Conservation (phyloP, 352 stramenopile genomes). For the Globisporangium recalcitrans region DNA sequence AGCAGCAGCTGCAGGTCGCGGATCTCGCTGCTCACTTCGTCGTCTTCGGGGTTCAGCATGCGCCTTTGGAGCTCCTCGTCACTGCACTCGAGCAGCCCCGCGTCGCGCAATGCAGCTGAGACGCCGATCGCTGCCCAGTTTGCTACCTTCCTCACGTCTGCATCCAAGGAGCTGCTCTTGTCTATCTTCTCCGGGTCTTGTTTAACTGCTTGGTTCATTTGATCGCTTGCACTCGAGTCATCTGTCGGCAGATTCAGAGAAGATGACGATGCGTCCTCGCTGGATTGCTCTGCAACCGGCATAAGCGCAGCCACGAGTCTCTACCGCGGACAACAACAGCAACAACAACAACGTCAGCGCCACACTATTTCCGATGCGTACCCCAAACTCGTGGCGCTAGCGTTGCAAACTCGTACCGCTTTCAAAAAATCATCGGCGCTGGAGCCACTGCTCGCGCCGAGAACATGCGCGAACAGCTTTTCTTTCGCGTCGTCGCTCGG, state of each 20-base stretch:
- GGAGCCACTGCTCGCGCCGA: conserved; percentile 10
- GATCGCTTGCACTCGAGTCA: not conserved
- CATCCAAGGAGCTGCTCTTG: not conserved
- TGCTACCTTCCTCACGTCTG: not conserved
- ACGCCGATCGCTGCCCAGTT: conserved; percentile 31
- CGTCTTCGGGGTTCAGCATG: conserved; percentile 33
- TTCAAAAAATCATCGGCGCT: conserved; percentile 42
- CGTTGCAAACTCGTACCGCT: conserved; percentile 26
- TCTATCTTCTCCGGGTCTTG: not conserved
- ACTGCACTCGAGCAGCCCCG: conserved; percentile 46
- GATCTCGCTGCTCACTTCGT: conserved; percentile 66
- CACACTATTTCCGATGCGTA: too few species aligned
- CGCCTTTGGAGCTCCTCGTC: conserved; percentile 22
- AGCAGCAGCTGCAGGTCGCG: conserved; percentile 44
- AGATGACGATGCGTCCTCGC: not conserved
- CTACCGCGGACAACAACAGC: not conserved
- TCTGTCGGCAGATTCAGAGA: not conserved
- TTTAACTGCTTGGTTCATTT: not conserved
- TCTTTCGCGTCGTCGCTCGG: conserved; percentile 5
- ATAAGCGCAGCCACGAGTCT: conserved; percentile 18
- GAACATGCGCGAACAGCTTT: conserved; percentile 1
- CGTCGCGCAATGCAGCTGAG: conserved; percentile 24
- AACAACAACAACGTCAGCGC: not conserved
- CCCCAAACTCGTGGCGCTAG: too few species aligned
- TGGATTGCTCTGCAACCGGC: not conserved